These are phyloP conservation scores for Monosporascus sp. DNA, from an alignment of 2,329 filamentous ascomycete species.

Conservation along the genomic window DNA sequence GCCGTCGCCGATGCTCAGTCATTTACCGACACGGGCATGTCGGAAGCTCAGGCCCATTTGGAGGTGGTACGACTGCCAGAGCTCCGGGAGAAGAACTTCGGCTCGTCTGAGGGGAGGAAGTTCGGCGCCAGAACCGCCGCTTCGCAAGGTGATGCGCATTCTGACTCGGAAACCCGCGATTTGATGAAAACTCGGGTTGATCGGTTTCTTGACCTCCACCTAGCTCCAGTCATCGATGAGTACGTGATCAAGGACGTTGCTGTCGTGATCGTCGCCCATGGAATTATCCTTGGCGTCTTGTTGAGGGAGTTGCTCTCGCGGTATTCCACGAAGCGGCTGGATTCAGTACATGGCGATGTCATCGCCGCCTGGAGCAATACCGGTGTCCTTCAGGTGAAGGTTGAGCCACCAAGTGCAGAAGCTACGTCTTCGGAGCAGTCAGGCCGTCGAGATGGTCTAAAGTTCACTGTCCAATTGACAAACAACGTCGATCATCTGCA, in stretches of 20 bases:
- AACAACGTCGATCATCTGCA: conserved; percentile 69
- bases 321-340: conserved; percentile 30
- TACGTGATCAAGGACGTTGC: conserved; percentile 26
- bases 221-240: conserved; percentile 50
- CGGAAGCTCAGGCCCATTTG: conserved; percentile 8
- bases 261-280: conserved; percentile 73
- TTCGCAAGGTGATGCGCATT: conserved; percentile 31
- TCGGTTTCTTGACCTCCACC: conserved; percentile 58
- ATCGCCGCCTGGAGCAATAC: conserved; percentile 48
- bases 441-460: conserved; percentile 33
- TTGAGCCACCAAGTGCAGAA: conserved; percentile 1
- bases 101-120: conserved; percentile 61
- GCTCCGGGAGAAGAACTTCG: conserved; percentile 71
- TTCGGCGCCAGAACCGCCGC: conserved; percentile 35
- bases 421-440: conserved; percentile 17
- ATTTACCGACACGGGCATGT: not conserved
- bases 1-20: conserved; percentile 55
- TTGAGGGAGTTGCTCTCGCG: conserved; percentile 57
- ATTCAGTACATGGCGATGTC: conserved; percentile 18
- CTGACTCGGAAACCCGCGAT: conserved; percentile 55
- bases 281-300: conserved; percentile 69
- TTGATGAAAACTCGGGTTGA: conserved; percentile 61
- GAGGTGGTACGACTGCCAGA: conserved; percentile 37
- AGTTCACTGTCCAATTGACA: conserved; percentile 48
- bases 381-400: conserved; percentile 22